Evolutionary conservation across 1,284 basidiomycete species (phyloP).

Genomic region (Pyrrhoderma lamaoense): DNA sequence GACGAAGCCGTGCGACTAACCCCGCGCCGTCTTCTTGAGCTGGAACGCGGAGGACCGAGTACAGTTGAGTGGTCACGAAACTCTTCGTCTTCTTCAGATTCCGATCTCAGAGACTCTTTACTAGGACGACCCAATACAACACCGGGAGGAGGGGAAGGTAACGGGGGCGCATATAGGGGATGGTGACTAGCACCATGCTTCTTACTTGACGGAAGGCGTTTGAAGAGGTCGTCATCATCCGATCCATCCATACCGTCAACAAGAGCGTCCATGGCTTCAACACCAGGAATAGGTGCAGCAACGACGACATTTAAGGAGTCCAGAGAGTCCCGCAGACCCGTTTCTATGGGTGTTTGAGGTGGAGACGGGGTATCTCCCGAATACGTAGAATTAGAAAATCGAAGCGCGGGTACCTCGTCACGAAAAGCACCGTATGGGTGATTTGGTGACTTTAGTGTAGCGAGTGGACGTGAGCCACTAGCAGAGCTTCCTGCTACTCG

Average conservation of each 20-base stretch:
- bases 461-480: constrained; percentile 4
- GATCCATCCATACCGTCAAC: constrained; percentile 77
- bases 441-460: constrained; percentile 1
- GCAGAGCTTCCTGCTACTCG: background rate
- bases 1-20: constrained; percentile 12
- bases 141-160: constrained; percentile 74
- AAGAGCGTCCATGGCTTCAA: constrained; percentile 78
- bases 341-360: constrained; percentile 30
- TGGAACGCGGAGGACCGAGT: background rate
- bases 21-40: constrained; percentile 1
- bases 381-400: constrained; percentile 16
- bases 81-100: constrained; percentile 8
- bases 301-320: constrained; percentile 60
- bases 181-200: constrained; percentile 43
- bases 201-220: constrained; percentile 26
- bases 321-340: constrained; percentile 16
- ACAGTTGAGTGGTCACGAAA: background rate
- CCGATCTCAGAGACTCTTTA: constrained; percentile 7
- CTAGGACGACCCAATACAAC: constrained; percentile 51
- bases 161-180: constrained; percentile 69
- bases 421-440: constrained; percentile 11
- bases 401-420: constrained; percentile 17
- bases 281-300: constrained; percentile 65
- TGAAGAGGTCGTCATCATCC: constrained; percentile 43
- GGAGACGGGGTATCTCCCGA: constrained; percentile 14